Evolutionary conservation across 768 basidiomycete species (phyloP).

Genomic region (Psilocybe cyanescens): DNA sequence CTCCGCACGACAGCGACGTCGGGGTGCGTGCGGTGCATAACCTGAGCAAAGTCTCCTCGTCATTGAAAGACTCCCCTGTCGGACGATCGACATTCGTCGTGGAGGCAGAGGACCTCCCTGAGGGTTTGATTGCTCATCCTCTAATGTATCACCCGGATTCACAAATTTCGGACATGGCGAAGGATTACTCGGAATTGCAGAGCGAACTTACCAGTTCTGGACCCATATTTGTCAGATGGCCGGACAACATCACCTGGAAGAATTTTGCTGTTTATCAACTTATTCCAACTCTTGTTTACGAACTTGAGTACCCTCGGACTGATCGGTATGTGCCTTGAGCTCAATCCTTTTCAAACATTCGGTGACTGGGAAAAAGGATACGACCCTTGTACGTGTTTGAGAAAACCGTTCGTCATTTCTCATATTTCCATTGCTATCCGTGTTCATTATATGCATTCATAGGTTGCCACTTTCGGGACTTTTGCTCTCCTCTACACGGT

Average conservation of each 20-base stretch:
- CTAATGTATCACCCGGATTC: slow-evolving; percentile 70
- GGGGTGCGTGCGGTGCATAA: slow-evolving; percentile 16
- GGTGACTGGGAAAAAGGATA: slow-evolving; percentile 41
- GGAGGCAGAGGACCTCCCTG: slow-evolving; percentile 17
- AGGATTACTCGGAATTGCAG: slow-evolving; percentile 75
- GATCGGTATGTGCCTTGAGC: slow-evolving; percentile 54
- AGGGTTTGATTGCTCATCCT: slow-evolving; percentile 39
- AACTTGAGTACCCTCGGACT: slow-evolving; percentile 94
- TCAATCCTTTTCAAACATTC: background rate
- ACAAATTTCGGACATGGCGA: slow-evolving; percentile 69
- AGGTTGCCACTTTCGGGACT: slow-evolving; percentile 92
- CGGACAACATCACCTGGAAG: slow-evolving; percentile 78
- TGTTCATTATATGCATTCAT: background rate
- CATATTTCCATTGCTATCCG: slow-evolving; percentile 30
- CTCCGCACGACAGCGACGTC: slow-evolving; percentile 1
- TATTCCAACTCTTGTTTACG: slow-evolving; percentile 93
- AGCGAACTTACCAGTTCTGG: slow-evolving; percentile 79
- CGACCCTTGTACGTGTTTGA: slow-evolving; percentile 85
- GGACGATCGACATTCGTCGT: slow-evolving; percentile 12
- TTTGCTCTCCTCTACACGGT: slow-evolving; percentile 94
- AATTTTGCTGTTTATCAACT: slow-evolving; percentile 88
- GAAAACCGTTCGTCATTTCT: slow-evolving; percentile 55
- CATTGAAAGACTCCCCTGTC: background rate
- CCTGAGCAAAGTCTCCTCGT: background rate
- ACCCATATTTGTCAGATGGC: slow-evolving; percentile 72